Base-by-base conservation (phyloP, 2,329 filamentous ascomycete species). In the Rhynchosporium secalis region DNA sequence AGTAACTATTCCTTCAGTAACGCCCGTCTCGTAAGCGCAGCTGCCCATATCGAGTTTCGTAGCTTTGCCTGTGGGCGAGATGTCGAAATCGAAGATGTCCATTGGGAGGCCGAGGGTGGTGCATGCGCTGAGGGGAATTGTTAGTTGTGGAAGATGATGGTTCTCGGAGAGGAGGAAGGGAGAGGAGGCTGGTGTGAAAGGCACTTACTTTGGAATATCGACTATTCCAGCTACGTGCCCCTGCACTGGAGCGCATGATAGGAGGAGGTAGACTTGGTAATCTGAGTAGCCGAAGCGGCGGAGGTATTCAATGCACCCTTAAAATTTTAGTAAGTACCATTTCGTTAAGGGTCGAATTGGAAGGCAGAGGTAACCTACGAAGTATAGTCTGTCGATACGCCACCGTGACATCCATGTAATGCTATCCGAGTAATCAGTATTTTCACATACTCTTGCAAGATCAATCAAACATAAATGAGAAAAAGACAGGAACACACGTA, bases 1-100 rank as follows among this genome's bases (percentile, higher is more conserved):
- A 6, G 76, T 76, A 15, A 83, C 73, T 69, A 74, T 72, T 0
- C 81, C 81, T 66, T 79, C 76, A 1, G 62, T 75, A 10, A 78
- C 76, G 4, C 79, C 81, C 1, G 75, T 80, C 69, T 80, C 79
- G 73, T 86, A 89, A 1, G 90, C 90, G 75, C 91, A 95, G 46
- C 73, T 78, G 1, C 89, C 90, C 83, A 92, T 82, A 72, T 92
- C 86, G 62, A 80, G 75, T 78, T 86, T 85, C 72, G 83, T 78
- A 2, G 83, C 84, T 4, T 79, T 80, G 61, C 82, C 81, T 2
- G 65, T 69, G 0, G 92, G 91, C 52, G 86, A 84, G 68, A 96
- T 94, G 73, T 96, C 92, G 76, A 97, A 96, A 72, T 95, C 91
- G 71, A 97, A 97, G 58, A 97, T 96, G 76, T 96, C 93, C 81